These are phyloP conservation scores for Magnusiomyces tetraspermus DNA, from an alignment of 1,139 yeast species.

Conservation along the genomic window DNA sequence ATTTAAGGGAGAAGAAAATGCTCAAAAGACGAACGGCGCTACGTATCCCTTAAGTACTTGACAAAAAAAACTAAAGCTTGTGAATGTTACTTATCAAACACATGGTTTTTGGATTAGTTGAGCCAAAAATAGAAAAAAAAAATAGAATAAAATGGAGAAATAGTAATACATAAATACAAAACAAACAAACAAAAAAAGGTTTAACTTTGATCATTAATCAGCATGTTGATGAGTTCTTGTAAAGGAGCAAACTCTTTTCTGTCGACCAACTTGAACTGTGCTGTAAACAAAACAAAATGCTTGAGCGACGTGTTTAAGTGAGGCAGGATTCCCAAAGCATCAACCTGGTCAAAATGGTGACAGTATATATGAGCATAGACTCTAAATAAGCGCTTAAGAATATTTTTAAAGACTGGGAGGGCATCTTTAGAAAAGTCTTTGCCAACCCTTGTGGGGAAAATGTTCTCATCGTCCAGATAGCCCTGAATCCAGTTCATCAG, in stretches of 20 bases:
- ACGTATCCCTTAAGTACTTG: no score
- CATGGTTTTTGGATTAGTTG: background rate
- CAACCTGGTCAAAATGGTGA: constrained; percentile 91
- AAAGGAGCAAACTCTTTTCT: constrained; percentile 87
- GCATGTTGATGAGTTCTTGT: constrained; percentile 70
- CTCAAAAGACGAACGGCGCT: no score
- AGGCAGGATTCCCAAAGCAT: constrained; percentile 84
- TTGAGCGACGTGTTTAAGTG: constrained; percentile 90
- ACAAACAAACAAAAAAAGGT: background rate
- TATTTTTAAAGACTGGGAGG: constrained; percentile 66
- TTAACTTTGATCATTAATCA: constrained; percentile 35
- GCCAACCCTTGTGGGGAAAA: constrained; percentile 84
- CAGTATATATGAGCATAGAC: constrained; percentile 98
- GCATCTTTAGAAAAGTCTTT: constrained; percentile 55
- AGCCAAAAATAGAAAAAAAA: background rate
- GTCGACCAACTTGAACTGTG: constrained; percentile 68
- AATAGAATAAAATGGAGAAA: background rate
- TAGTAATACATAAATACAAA: background rate
- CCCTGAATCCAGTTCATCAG: constrained; percentile 92
- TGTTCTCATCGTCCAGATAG: constrained; percentile 76
- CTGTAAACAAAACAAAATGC: constrained; percentile 82
- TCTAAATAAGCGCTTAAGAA: constrained; percentile 81
- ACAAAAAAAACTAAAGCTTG: background rate
- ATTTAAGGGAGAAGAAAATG: no score
- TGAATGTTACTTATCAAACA: background rate